Evolutionary conservation across 1,284 basidiomycete genomes (phyloP), one percentile per base, ranked within the genome.

Genomic region (Cryptococcus floricola): DNA sequence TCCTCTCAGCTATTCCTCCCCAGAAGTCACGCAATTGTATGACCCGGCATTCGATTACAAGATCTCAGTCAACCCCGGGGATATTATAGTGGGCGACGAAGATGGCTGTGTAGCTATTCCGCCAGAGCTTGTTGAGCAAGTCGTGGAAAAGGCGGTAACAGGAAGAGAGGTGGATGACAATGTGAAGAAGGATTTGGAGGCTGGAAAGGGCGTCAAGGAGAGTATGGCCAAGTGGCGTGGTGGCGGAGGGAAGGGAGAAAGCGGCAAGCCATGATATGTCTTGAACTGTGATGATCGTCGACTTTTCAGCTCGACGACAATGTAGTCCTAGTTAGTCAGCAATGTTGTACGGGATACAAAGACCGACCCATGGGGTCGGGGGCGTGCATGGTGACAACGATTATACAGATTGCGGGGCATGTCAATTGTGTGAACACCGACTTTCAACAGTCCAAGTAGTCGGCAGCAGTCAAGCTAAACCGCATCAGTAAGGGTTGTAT

Each of bases 41-140:
- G 46, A 47, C 56, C 25, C 56, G 54, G 43, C 54, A 62, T 48
- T 39, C 16, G 18, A 25, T 25, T 46, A 10, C 27, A 50, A 56
- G 86, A 8, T 62, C 81, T 55, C 74, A 1, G 81, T 97, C 4
- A 70, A 84, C 23, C 89, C 93, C 2, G 88, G 87, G 3, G 94
- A 96, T 70, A 83, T 87, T 78, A 82, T 97, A 39, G 75, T 95
- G 16, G 92, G 86, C 14, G 94, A 98, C 70, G 81, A 86, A 54
- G 90, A 97, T 70, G 94, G 94, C 0, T 91, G 95, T 0, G 89
- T 97, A 1, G 88, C 87, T 64, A 83, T 96, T 16, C 87, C 90
- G 1, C 77, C 74, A 25, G 78, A 76, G 3, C 64, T 86, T 53
- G 80, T 84, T 12, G 78, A 79, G 16, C 74, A 84, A 31, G 63